A percentile compares a stretch with the other conserved stretches of the same genome.
Evolutionary conservation across 306 rosid genomes (phyloP).

Genomic region (Acacia acuminata): DNA sequence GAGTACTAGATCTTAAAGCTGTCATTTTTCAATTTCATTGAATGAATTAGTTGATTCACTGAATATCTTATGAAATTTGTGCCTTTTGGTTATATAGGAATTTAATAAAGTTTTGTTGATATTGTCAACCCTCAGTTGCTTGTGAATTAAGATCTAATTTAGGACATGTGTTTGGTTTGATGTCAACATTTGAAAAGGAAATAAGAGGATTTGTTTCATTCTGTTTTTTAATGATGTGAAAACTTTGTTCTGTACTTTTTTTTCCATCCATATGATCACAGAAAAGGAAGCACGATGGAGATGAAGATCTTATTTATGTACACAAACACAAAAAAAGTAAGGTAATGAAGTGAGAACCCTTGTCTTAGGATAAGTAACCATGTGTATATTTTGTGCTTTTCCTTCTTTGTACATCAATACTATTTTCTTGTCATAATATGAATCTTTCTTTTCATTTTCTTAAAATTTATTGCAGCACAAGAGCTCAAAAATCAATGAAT

Average conservation of each 20-base stretch:
- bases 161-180: slow-evolving; percentile 12
- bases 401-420: slow-evolving; percentile 17
- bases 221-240: slow-evolving; percentile 14
- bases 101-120: background rate
- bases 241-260: slow-evolving; percentile 10
- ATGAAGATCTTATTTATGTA: slow-evolving; percentile 79
- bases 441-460: slow-evolving; percentile 26
- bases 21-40: slow-evolving; percentile 5
- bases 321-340: slow-evolving; percentile 98
- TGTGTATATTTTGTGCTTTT: background rate
- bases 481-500: slow-evolving; percentile 85
- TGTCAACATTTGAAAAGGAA: background rate
- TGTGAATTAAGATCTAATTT: slow-evolving; percentile 14
- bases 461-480: slow-evolving; percentile 66
- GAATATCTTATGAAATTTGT: slow-evolving; percentile 4
- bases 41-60: background rate
- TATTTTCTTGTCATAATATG: background rate
- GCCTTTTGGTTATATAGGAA: background rate
- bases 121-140: slow-evolving; percentile 6
- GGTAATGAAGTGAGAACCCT: slow-evolving; percentile 59
- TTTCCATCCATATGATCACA: slow-evolving; percentile 44
- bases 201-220: background rate
- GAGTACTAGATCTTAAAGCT: background rate
- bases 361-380: slow-evolving; percentile 9
- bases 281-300: slow-evolving; percentile 99